These are phyloP conservation scores for Xylariaceae sp. DNA, from an alignment of 2,329 filamentous ascomycete genomes.

Conservation along the genomic window DNA sequence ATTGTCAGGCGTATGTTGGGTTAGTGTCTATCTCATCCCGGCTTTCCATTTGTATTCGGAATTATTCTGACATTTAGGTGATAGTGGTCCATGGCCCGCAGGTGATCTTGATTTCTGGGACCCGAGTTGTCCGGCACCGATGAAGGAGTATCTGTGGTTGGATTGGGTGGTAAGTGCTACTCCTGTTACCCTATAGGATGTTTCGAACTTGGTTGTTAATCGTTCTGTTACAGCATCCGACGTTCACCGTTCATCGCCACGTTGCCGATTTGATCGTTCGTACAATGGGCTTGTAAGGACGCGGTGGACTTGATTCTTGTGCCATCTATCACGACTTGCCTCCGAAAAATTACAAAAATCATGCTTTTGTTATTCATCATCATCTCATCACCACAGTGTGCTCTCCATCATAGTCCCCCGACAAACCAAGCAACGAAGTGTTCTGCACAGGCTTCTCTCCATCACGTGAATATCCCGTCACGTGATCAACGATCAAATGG, in stretches of 20 bases:
- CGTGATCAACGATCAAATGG: too few relatives aligned
- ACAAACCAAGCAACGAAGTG: too few relatives aligned
- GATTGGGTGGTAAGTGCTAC: neutral
- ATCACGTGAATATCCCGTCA: too few relatives aligned
- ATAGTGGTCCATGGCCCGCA: constrained; percentile 8
- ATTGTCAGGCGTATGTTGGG: constrained; percentile 13
- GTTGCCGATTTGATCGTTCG: neutral
- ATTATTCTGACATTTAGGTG: constrained; percentile 1
- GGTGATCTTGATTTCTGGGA: constrained; percentile 13
- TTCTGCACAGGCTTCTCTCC: too few relatives aligned
- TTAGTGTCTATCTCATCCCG: neutral
- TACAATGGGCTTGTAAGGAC: neutral
- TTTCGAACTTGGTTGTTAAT: neutral
- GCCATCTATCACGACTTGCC: too few relatives aligned
- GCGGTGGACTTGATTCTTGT: neutral
- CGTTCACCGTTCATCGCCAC: neutral
- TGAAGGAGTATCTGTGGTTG: constrained; percentile 7
- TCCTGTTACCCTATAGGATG: neutral
- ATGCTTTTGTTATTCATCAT: too few relatives aligned
- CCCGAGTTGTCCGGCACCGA: constrained; percentile 11
- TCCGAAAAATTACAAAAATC: too few relatives aligned
- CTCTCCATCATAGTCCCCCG: too few relatives aligned
- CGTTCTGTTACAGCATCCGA: neutral
- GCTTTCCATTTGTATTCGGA: neutral
- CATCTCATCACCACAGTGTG: too few relatives aligned